Evolutionary conservation across 83 land plant genomes (phyloP), one percentile per base, ranked within the genome.

Genomic region (Isoetes engelmannii): DNA sequence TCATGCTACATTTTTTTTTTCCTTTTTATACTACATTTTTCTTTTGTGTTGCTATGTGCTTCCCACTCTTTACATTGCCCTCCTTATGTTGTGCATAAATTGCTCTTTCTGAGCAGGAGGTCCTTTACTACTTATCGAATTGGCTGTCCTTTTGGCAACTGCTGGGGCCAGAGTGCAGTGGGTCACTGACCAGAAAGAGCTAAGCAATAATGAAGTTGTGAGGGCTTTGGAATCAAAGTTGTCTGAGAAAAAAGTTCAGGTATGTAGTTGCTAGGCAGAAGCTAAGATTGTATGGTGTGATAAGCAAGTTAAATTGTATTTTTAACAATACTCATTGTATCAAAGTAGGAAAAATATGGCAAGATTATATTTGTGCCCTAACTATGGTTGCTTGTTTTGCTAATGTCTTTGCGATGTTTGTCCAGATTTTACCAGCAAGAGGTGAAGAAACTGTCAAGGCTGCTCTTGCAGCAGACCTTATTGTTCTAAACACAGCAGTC

Each of bases 401-500:
- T 28, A 28, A 28, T 1, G 54, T 51, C 54, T 51, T 1, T 61
- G 6, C n/a, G 47, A 68, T 48, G 43, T 47, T 17, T 5, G 64
- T 10, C 37, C 73, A 92, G 91, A 83, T 89, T 9, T 44, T 86
- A 15, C 69, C 87, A 64, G 87, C 97, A 47, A 79, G 71, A 58
- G 85, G 91, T 46, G 67, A 62, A 70, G 78, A 81, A 71, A 85
- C 97, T 28, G 63, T 85, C 44, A 73, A 75, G 67, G 73, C 74
- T 43, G 81, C 89, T 54, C 69, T 83, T 4, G 81, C 79, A 65
- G 83, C 97, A 67, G 89, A 92, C 72, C 20, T 92, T 68, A 82
- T 92, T 69, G 77, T 92, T 45, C 78, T 92, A 67, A 92, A 92
- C 69, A 92, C 97, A 12, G 94, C 87, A 47, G 90, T 89, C 63